Percentiles rank a stretch among this genome's conserved stretches.
Conservation (phyloP, 139 green algal genomes). For the Limnomonas spitsbergensis region DNA sequence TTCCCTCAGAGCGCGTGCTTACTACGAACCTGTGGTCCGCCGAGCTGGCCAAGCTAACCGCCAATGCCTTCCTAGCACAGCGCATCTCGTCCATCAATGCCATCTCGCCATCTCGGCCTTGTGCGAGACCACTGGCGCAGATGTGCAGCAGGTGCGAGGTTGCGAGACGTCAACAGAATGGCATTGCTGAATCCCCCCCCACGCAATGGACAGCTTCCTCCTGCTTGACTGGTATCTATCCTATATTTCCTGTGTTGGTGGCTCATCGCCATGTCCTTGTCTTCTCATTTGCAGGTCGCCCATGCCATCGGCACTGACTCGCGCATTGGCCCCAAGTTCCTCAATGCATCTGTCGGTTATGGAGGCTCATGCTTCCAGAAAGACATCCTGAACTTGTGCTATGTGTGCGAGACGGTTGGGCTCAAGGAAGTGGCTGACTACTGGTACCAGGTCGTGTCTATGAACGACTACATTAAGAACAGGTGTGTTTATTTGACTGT, state of each 20-base stretch:
- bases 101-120: constrained; percentile 94
- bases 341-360: constrained; percentile 95
- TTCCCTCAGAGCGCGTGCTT: constrained; percentile 90
- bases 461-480: constrained; percentile 99
- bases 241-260: too few relatives aligned
- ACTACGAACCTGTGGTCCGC: constrained; percentile 94
- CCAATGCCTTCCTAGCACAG: constrained; percentile 97
- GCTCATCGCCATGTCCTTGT: too few relatives aligned
- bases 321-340: constrained; percentile 95
- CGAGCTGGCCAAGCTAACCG: constrained; percentile 94
- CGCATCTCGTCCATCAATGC: constrained; percentile 98
- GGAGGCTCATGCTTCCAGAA: constrained; percentile 99
- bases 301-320: constrained; percentile 91
- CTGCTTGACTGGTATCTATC: too few relatives aligned
- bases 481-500: too few relatives aligned
- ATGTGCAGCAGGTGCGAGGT: constrained; percentile 82
- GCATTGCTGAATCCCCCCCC: too few relatives aligned
- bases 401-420: constrained; percentile 93
- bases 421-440: constrained; percentile 93
- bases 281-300: constrained; percentile 72
- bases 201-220: too few relatives aligned
- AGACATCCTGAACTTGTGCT: constrained; percentile 97
- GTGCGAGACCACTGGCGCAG: constrained; percentile 91
- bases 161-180: too few relatives aligned
- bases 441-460: constrained; percentile 86